Conservation (phyloP, 1,284 basidiomycete genomes). For the Ceratobasidium sp. region DNA sequence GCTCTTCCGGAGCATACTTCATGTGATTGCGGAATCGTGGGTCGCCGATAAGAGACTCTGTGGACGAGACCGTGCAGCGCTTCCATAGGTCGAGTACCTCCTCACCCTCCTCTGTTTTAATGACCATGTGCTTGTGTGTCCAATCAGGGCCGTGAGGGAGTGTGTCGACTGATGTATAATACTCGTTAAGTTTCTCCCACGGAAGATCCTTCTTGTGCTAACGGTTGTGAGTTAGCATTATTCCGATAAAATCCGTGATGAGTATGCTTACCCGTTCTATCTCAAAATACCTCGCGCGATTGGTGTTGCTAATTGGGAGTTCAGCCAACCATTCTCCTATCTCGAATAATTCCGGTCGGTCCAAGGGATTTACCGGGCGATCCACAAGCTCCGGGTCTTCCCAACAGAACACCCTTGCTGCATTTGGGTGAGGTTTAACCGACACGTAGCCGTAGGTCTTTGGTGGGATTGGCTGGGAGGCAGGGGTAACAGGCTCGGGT, state of each 20-base stretch:
- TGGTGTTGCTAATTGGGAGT: not conserved
- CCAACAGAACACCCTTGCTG: not conserved
- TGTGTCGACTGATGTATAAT: constrained; percentile 51
- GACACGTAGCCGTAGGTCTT: not conserved
- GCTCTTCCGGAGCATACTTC: constrained; percentile 17
- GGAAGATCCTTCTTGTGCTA: constrained; percentile 39
- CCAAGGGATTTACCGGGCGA: not conserved
- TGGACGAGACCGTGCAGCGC: constrained; percentile 55
- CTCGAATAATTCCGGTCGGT: not conserved
- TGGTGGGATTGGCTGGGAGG: not conserved
- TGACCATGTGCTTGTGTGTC: constrained; percentile 50
- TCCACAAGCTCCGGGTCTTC: not conserved
- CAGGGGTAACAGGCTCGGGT: no score
- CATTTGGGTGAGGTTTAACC: not conserved
- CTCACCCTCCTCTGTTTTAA: constrained; percentile 51
- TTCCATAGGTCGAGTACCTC: constrained; percentile 55
- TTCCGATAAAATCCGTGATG: no score
- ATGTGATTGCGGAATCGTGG: constrained; percentile 18
- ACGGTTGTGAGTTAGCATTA: not conserved
- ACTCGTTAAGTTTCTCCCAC: constrained; percentile 49
- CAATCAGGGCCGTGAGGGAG: constrained; percentile 53
- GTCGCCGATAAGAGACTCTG: constrained; percentile 52
- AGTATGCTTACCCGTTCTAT: constrained; percentile 7
- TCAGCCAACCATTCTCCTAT: not conserved
- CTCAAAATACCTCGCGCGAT: constrained; percentile 6